These are phyloP conservation scores for Ganoderma boninense DNA, from an alignment of 1,284 basidiomycete genomes.

Conservation along the genomic window DNA sequence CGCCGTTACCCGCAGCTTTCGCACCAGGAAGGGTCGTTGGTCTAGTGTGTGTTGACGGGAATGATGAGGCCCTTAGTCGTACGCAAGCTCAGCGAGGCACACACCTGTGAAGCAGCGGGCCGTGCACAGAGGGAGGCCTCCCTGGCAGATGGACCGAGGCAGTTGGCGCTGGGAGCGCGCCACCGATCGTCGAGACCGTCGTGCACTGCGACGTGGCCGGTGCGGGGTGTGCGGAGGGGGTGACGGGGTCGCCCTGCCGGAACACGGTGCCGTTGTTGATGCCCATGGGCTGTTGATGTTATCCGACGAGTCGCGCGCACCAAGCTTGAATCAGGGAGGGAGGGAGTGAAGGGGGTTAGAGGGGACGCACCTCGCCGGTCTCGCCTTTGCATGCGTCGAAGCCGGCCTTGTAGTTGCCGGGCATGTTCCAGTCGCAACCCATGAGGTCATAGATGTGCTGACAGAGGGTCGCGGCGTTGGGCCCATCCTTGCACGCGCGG, in stretches of 20 bases:
- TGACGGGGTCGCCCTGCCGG: slow-evolving; percentile 66
- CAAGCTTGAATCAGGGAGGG: not conserved
- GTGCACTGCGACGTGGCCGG: slow-evolving; percentile 65
- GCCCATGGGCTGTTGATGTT: slow-evolving; percentile 63
- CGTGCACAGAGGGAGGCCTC: not conserved
- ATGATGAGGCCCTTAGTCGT: not conserved
- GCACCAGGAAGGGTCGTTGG: not conserved
- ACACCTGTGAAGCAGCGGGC: not conserved
- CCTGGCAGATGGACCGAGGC: not conserved
- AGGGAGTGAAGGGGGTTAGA: not conserved
- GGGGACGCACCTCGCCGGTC: slow-evolving; percentile 51
- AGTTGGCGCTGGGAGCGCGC: slow-evolving; percentile 38
- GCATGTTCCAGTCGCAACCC: slow-evolving; percentile 77
- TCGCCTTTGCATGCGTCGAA: slow-evolving; percentile 69
- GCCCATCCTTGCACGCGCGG: slow-evolving; percentile 73
- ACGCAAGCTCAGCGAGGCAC: not conserved
- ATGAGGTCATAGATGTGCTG: slow-evolving; percentile 73
- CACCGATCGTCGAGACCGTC: slow-evolving; percentile 50
- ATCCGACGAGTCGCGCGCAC: not conserved
- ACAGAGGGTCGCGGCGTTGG: slow-evolving; percentile 65
- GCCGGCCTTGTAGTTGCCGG: slow-evolving; percentile 64
- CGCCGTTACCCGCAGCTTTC: not conserved
- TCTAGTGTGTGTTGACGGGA: not conserved
- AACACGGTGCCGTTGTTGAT: slow-evolving; percentile 74
- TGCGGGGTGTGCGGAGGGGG: slow-evolving; percentile 66